Percentiles rank a stretch among this genome's conserved stretches.
These are phyloP conservation scores for Choanephora cucurbitarum DNA, from an alignment of 371 early-diverging fungal species.

Conservation along the genomic window DNA sequence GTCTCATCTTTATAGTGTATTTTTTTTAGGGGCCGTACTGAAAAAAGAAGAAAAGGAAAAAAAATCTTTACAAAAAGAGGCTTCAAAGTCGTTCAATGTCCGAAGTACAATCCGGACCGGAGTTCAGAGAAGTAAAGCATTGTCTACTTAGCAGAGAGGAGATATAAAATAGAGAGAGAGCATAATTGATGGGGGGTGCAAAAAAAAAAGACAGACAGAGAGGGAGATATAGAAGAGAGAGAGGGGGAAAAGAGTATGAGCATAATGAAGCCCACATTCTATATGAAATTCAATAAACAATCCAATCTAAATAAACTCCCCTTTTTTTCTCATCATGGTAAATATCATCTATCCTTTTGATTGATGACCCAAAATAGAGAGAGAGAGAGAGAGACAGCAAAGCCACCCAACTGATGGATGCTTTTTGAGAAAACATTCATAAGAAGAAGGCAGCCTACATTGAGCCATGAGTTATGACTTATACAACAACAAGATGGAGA, in stretches of 20 bases:
- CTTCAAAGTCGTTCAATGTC: not conserved
- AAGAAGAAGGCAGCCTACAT: too few relatives aligned
- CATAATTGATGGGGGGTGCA: not conserved
- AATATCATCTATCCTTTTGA: slow-evolving; percentile 3
- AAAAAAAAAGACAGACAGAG: too few relatives aligned
- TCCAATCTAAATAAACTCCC: slow-evolving; percentile 14
- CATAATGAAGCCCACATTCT: slow-evolving; percentile 6
- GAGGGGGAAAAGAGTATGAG: not conserved
- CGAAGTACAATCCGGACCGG: slow-evolving; percentile 8
- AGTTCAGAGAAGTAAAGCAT: too few relatives aligned
- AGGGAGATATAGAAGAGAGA: too few relatives aligned
- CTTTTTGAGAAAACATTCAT: too few relatives aligned
- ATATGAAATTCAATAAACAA: not conserved
- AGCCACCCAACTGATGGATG: too few relatives aligned
- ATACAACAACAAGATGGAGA: too few relatives aligned
- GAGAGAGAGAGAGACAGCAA: too few relatives aligned
- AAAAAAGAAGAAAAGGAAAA: slow-evolving; percentile 18
- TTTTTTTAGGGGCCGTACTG: not conserved
- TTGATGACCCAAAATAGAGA: not conserved
- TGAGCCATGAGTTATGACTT: too few relatives aligned
- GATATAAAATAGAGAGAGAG: not conserved
- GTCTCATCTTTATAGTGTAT: slow-evolving; percentile 59
- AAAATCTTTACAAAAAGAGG: slow-evolving; percentile 19
- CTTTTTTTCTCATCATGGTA: slow-evolving; percentile 29
- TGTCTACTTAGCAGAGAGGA: not conserved